These are phyloP conservation scores for Gossypium ekmanianum DNA, from an alignment of 345 rosid genomes.

Conservation along the genomic window DNA sequence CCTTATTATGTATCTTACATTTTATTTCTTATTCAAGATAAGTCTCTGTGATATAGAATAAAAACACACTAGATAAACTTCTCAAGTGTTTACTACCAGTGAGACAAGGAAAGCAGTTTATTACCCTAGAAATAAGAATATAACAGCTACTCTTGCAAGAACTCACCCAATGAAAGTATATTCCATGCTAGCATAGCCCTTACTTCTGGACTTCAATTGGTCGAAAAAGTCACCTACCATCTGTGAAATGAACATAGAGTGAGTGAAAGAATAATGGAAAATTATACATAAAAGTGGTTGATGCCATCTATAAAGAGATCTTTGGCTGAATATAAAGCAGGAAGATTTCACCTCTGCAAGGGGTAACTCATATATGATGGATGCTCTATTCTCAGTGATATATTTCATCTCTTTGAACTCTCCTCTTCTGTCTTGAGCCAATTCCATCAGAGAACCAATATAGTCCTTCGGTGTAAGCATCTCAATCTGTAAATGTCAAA, in stretches of 20 bases:
- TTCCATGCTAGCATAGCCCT: slow-evolving; percentile 99
- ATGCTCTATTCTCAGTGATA: slow-evolving; percentile 84
- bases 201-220: slow-evolving; percentile 88
- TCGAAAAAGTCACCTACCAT: slow-evolving; percentile 99
- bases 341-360: slow-evolving; percentile 69
- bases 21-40: slow-evolving; percentile 1
- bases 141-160: neutral
- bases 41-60: neutral
- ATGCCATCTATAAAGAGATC: neutral
- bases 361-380: slow-evolving; percentile 79
- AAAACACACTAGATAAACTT: neutral
- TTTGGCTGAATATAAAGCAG: neutral
- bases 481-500: slow-evolving; percentile 60
- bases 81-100: neutral
- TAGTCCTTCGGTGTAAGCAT: slow-evolving; percentile 94
- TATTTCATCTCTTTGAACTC: slow-evolving; percentile 92
- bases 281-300: neutral
- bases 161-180: slow-evolving; percentile 78
- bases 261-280: slow-evolving; percentile 17
- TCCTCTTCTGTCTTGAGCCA: slow-evolving; percentile 96
- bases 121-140: neutral
- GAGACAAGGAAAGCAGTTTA: neutral
- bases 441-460: slow-evolving; percentile 94
- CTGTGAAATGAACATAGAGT: slow-evolving; percentile 35
- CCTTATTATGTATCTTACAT: neutral